phyloP scores from a whole-genome alignment of 1,139 yeast species.

The Suhomyces yuchorum region DNA sequence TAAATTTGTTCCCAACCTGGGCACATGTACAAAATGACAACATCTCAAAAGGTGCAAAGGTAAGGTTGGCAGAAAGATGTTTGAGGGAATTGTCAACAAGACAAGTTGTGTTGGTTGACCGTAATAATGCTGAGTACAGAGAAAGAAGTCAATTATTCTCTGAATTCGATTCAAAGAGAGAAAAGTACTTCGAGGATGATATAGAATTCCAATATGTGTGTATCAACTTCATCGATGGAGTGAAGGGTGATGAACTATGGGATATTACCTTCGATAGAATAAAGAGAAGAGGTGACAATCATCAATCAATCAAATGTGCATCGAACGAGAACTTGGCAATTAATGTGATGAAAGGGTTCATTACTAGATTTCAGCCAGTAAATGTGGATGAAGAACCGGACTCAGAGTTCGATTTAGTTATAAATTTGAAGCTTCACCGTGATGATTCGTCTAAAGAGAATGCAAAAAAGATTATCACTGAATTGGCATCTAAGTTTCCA shows the following conservation, averaged over 20 bases:
- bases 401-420: conserved; percentile 60
- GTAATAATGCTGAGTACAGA: conserved; percentile 74
- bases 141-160: conserved; percentile 72
- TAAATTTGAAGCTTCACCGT: conserved; percentile 37
- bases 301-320: conserved; percentile 72
- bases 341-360: conserved; percentile 71
- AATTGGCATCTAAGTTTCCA: conserved; percentile 47
- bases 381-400: conserved; percentile 58
- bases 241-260: conserved; percentile 39
- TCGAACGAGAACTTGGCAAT: conserved; percentile 49
- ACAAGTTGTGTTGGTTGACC: conserved; percentile 69
- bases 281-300: conserved; percentile 77
- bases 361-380: conserved; percentile 67
- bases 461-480: conserved; percentile 45
- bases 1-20: conserved; percentile 61
- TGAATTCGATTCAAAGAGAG: conserved; percentile 47
- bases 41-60: conserved; percentile 51
- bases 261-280: conserved; percentile 63
- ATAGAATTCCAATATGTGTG: conserved; percentile 56
- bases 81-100: conserved; percentile 30
- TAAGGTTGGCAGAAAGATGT: conserved; percentile 55
- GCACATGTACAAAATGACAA: conserved; percentile 87
- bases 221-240: conserved; percentile 60
- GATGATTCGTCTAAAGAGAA: conserved; percentile 55
- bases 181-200: conserved; percentile 35